These are phyloP conservation scores for Pichiaceae sp. DNA, from an alignment of 1,139 yeast genomes.

Conservation along the genomic window DNA sequence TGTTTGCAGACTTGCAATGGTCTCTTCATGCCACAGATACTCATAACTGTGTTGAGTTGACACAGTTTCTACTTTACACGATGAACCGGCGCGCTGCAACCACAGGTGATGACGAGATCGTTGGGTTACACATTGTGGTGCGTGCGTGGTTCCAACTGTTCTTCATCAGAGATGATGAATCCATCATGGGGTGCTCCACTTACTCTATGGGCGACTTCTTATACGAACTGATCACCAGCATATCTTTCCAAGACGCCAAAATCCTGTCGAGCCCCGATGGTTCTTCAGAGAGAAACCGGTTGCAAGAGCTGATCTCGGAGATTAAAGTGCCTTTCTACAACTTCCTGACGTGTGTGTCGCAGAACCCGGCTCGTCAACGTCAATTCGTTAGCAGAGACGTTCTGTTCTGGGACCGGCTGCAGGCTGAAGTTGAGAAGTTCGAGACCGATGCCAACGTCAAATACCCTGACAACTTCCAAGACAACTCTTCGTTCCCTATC, in stretches of 20 bases:
- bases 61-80: conserved; percentile 28
- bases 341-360: conserved; percentile 48
- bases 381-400: conserved; percentile 55
- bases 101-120: conserved; percentile 17
- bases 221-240: conserved; percentile 9
- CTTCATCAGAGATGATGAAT: conserved; percentile 51
- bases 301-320: conserved; percentile 24
- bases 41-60: conserved; percentile 28
- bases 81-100: conserved; percentile 16
- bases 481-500: conserved; percentile 24
- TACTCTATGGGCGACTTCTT: conserved; percentile 12
- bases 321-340: conserved; percentile 46
- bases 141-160: conserved; percentile 57
- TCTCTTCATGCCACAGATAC: conserved; percentile 23
- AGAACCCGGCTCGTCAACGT: conserved; percentile 77
- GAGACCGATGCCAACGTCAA: conserved; percentile 29
- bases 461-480: conserved; percentile 12
- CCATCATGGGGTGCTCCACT: conserved; percentile 32
- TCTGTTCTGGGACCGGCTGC: conserved; percentile 70
- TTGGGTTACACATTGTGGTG: conserved; percentile 40
- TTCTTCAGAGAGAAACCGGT: conserved; percentile 11
- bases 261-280: conserved; percentile 7
- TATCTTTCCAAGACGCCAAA: conserved; percentile 9
- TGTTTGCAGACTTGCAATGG: conserved; percentile 29
- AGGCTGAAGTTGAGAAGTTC: conserved; percentile 52